Evolutionary conservation across 2,329 filamentous ascomycete species (phyloP).

Genomic region (Colletotrichum sp.): DNA sequence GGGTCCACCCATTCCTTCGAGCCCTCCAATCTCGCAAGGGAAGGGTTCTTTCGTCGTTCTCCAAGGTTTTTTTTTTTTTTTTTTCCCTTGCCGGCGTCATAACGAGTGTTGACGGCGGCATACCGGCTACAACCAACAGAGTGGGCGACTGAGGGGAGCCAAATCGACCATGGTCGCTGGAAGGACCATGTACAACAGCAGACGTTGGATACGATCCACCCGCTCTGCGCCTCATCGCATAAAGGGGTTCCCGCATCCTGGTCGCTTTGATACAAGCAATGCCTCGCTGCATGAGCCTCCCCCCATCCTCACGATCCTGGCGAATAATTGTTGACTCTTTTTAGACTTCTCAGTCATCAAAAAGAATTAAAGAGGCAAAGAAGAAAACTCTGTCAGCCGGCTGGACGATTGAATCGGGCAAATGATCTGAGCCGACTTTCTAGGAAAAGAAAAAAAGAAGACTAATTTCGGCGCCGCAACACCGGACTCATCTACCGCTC

Average conservation of each 20-base stretch:
- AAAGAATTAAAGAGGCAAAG: not conserved
- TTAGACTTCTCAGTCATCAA: not conserved
- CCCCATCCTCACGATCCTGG: constrained; percentile 6
- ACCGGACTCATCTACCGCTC: not conserved
- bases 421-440: not conserved
- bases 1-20: not conserved
- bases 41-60: not conserved
- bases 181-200: not conserved
- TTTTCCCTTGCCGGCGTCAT: not conserved
- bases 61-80: not conserved
- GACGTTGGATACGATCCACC: constrained; percentile 1
- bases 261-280: constrained; percentile 7
- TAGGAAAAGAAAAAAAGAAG: constrained; percentile 1
- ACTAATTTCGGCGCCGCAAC: not conserved
- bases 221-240: constrained; percentile 16
- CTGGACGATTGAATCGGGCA: not conserved
- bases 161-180: not conserved
- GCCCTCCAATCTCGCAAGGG: not conserved
- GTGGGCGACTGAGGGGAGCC: not conserved
- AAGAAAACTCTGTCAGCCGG: not conserved
- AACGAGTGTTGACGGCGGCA: not conserved
- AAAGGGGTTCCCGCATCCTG: constrained; percentile 17
- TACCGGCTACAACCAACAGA: not conserved
- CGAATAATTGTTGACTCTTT: not conserved
- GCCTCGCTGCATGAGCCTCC: constrained; percentile 13